Evolutionary conservation across 441 rosid genomes (phyloP).

Genomic region (Euphorbia schlechtendalii): DNA sequence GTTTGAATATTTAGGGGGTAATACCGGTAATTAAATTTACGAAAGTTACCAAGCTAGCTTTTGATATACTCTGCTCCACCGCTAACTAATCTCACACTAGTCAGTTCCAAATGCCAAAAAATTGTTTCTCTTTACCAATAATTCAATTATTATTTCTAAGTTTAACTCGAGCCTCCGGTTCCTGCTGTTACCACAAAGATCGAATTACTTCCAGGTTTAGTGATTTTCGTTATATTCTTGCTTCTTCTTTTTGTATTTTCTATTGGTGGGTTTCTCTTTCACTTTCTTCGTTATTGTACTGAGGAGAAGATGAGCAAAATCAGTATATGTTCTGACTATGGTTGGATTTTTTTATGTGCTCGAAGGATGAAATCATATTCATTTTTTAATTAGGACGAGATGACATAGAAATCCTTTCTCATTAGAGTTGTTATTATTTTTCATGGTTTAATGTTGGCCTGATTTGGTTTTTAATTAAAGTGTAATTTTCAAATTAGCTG

Average conservation of each 20-base stretch:
- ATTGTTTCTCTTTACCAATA: not conserved
- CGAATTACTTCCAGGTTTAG: not conserved
- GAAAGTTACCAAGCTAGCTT: not conserved
- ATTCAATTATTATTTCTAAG: not conserved
- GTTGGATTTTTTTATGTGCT: not conserved
- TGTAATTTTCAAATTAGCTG: not conserved
- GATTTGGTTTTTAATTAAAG: not conserved
- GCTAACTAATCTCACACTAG: not conserved
- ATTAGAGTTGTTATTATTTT: not conserved
- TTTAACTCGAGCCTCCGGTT: not conserved
- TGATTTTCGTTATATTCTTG: not conserved
- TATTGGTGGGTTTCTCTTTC: not conserved
- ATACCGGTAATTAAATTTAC: conserved; percentile 3
- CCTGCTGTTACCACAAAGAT: not conserved
- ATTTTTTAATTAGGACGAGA: too few species aligned
- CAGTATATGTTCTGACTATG: not conserved
- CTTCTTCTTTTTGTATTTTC: conserved; percentile 1
- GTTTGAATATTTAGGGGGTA: conserved; percentile 5
- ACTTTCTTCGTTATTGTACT: not conserved
- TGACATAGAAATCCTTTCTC: not conserved
- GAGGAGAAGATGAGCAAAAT: not conserved
- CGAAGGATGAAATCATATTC: not conserved
- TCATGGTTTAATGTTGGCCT: not conserved
- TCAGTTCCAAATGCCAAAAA: conserved; percentile 2
- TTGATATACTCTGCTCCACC: not conserved